phyloP scores from a whole-genome alignment of 208 protist species.

The Acanthamoeba triangularis region DNA sequence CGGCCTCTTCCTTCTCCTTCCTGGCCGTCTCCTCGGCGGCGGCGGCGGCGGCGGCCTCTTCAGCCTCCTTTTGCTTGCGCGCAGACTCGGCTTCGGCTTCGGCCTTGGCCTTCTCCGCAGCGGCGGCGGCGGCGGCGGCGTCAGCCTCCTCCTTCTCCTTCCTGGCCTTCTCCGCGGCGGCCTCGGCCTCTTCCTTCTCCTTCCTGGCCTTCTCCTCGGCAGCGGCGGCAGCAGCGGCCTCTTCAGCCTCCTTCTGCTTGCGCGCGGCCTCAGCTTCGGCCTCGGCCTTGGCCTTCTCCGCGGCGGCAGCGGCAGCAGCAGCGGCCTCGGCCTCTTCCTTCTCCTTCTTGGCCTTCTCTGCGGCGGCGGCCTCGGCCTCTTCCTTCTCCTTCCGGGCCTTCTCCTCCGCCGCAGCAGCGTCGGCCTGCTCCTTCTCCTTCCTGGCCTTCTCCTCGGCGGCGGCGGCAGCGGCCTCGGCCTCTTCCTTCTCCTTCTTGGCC shows the following conservation, averaged over 20 bases:
- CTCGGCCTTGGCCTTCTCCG: not conserved
- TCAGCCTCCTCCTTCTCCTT: not conserved
- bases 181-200: slow-evolving; percentile 7
- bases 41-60: no score
- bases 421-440: not conserved
- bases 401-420: not conserved
- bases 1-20: slow-evolving; percentile 6
- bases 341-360: not conserved
- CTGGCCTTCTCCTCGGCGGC: not conserved
- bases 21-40: no score
- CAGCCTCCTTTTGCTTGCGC: not conserved
- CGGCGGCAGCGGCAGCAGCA: not conserved
- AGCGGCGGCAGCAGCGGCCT: not conserved
- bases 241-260: slow-evolving; percentile 31
- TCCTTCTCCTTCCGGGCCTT: not conserved
- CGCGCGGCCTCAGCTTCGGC: not conserved
- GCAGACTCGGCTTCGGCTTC: not conserved
- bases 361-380: not conserved
- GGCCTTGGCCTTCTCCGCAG: not conserved
- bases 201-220: no score
- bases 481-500: slow-evolving; percentile 32
- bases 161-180: no score
- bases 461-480: not conserved
- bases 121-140: not conserved
- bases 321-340: not conserved